These are phyloP conservation scores for Liquidambar formosana DNA, from an alignment of 164 flowering plant genomes.

Conservation along the genomic window DNA sequence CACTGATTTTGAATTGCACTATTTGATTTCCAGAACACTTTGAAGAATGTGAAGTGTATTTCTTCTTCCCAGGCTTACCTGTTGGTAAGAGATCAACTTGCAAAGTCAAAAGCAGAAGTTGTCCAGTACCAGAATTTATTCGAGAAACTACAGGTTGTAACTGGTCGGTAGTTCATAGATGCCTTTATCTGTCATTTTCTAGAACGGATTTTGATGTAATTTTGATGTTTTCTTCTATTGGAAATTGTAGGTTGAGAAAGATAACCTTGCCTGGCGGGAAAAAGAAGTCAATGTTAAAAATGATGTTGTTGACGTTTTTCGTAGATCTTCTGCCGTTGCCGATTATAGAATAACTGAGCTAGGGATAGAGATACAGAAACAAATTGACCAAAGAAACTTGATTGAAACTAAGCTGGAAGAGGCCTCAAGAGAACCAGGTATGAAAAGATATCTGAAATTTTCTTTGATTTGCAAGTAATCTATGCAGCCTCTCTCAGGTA, in stretches of 20 bases:
- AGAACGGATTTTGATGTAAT: constrained; percentile 8
- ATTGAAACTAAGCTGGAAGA: constrained; percentile 66
- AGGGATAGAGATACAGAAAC: constrained; percentile 52
- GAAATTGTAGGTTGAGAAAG: constrained; percentile 72
- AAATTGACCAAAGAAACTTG: constrained; percentile 46
- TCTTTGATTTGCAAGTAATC: neutral
- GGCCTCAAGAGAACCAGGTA: constrained; percentile 83
- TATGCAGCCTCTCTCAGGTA: neutral
- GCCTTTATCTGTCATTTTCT: constrained; percentile 17
- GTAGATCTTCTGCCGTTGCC: constrained; percentile 53
- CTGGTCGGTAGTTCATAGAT: constrained; percentile 50
- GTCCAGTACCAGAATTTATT: constrained; percentile 47
- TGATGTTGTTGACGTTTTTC: constrained; percentile 71
- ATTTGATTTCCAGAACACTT: constrained; percentile 53
- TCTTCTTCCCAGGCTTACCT: constrained; percentile 59
- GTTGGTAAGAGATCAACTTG: constrained; percentile 64
- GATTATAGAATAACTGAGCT: constrained; percentile 61
- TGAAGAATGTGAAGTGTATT: constrained; percentile 69
- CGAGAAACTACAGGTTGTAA: constrained; percentile 95
- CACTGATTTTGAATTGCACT: neutral
- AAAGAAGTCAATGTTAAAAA: constrained; percentile 60
- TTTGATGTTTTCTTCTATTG: constrained; percentile 17
- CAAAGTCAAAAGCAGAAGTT: constrained; percentile 74
- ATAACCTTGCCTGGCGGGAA: constrained; percentile 73
- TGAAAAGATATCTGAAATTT: constrained; percentile 6